Conservation (phyloP, 1,139 yeast species). For the Barnettozyma hawaiiensis region DNA sequence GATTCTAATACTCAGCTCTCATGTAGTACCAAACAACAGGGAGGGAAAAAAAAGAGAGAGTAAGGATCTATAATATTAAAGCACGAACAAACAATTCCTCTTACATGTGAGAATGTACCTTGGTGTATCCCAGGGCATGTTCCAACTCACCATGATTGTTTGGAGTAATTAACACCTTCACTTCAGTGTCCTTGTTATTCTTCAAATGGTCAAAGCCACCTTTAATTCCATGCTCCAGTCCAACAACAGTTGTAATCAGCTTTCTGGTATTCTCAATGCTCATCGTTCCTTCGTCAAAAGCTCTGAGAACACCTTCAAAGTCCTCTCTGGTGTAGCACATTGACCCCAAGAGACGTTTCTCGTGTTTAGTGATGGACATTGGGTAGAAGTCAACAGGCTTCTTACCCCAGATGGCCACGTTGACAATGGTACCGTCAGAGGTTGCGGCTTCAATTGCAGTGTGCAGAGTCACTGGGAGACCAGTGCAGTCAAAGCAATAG, state of each 20-base stretch:
- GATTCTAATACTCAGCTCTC: neutral
- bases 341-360: constrained; percentile 42
- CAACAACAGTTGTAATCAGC: constrained; percentile 40
- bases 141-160: constrained; percentile 26
- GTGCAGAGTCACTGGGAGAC: constrained; percentile 40
- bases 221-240: constrained; percentile 38
- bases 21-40: neutral
- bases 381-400: constrained; percentile 38
- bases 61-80: neutral
- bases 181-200: constrained; percentile 40
- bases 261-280: constrained; percentile 34
- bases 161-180: constrained; percentile 40
- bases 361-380: constrained; percentile 41
- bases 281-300: constrained; percentile 38
- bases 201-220: constrained; percentile 40
- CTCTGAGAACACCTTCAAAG: constrained; percentile 42
- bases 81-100: neutral
- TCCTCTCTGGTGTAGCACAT: constrained; percentile 44
- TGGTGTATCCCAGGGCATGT: constrained; percentile 16
- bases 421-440: constrained; percentile 44
- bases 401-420: constrained; percentile 48
- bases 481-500: constrained; percentile 46
- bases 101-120: constrained; percentile 2
- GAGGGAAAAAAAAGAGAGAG: neutral
- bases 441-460: constrained; percentile 37